Base-by-base conservation (phyloP, 352 stramenopile genomes). In the Phytophthora multivora region DNA sequence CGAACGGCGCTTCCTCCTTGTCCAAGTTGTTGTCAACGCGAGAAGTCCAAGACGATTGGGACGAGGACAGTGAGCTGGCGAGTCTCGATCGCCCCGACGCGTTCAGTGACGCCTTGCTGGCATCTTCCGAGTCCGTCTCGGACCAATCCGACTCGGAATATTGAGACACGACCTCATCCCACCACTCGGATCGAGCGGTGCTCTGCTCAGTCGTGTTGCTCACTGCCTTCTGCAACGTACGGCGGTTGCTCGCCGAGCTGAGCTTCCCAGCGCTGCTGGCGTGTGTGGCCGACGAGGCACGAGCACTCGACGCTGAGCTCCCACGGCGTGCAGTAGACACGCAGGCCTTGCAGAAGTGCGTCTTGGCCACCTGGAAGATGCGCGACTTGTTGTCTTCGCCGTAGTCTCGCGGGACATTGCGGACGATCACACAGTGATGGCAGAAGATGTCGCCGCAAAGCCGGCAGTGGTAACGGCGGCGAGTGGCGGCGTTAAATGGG, bases 371-470 rank as follows among this genome's bases (percentile, higher is more conserved):
- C 39, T 85, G 77, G 53, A 88, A 84, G 2, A 68, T 71, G 25
- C 80, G 79, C 43, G 77, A 68, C 62, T 69, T 71, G 31, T 39
- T 51, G 0, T 45, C 38, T 3, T 15, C 47, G 18, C 38, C 33
- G 15, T 64, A 15, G 31, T 71, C 54, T 1, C 76, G 62, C 35
- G 69, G 76, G 7, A 80, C 69, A n/a, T 75, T 76, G 35, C 81
- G 79, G 51, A 77, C 58, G 41, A 88, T 73, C 54, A 82, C 66
- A 47, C 85, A 93, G 53, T 82, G 86, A 53, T 77, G 63, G 63
- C 85, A 93, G 47, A 91, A 85, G 13, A 93, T 77, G 39, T 93
- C 85, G 36, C 85, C 85, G 31, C 85, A 94, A 12, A 94, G 66
- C 0, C 83, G 81, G 49, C 85, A 94, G 54, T 94, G 85, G 48